A percentile compares a stretch with the other conserved stretches of the same genome.
Conservation (phyloP, 1,284 basidiomycete species). For the Ceratobasidium sp. region DNA sequence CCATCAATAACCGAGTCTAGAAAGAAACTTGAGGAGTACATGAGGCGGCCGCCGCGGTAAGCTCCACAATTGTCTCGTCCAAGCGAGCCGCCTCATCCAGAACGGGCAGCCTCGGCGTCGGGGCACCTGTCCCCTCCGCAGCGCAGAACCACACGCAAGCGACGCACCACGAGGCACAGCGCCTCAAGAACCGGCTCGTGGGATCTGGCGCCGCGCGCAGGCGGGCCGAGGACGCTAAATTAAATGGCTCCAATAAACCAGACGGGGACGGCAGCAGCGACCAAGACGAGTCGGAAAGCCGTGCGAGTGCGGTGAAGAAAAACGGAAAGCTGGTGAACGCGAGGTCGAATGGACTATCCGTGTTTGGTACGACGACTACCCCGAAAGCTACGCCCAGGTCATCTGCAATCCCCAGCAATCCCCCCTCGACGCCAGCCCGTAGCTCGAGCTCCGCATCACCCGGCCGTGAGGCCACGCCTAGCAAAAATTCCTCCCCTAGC, state of each 20-base stretch:
- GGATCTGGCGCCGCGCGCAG: slow-evolving; percentile 37
- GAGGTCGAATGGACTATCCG: slow-evolving; percentile 6
- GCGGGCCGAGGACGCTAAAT: slow-evolving; percentile 28
- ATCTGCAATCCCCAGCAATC: background rate
- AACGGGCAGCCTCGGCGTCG: slow-evolving; percentile 33
- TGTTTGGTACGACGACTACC: slow-evolving; percentile 24
- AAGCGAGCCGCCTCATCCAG: slow-evolving; percentile 3
- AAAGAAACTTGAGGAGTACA: slow-evolving; percentile 69
- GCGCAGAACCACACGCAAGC: background rate
- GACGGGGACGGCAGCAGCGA: background rate
- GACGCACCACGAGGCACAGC: slow-evolving; percentile 35
- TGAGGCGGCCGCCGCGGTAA: slow-evolving; percentile 75
- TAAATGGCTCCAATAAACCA: slow-evolving; percentile 17
- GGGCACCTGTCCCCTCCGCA: slow-evolving; percentile 25
- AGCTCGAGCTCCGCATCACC: slow-evolving; percentile 4
- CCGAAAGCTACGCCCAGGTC: slow-evolving; percentile 8
- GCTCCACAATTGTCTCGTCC: slow-evolving; percentile 43
- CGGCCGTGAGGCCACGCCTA: slow-evolving; percentile 4
- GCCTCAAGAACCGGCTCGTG: slow-evolving; percentile 40
- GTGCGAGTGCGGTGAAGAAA: slow-evolving; percentile 35
- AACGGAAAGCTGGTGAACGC: background rate
- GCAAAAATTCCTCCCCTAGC: background rate
- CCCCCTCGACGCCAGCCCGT: background rate
- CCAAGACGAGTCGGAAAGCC: slow-evolving; percentile 27
- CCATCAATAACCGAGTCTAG: slow-evolving; percentile 53